A percentile compares a stretch with the other conserved stretches of the same genome.
Evolutionary conservation across 2,329 filamentous ascomycete genomes (phyloP).

Genomic region (Ophiocordyceps camponoti-floridani): DNA sequence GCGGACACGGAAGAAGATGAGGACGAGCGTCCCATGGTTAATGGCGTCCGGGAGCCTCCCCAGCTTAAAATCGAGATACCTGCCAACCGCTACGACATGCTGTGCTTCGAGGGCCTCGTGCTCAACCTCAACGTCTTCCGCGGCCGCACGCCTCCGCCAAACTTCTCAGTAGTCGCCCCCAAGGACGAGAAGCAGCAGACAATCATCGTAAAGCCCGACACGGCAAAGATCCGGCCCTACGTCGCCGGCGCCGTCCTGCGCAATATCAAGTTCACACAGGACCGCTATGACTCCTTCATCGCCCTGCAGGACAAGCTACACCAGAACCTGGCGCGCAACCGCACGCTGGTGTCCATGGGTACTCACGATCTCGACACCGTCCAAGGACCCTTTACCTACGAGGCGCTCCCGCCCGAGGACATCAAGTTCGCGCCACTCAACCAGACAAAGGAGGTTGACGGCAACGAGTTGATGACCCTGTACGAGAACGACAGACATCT

Average conservation of each 20-base stretch:
- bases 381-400: constrained; percentile 89
- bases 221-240: constrained; percentile 64
- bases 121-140: constrained; percentile 93
- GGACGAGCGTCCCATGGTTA: constrained; percentile 51
- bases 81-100: constrained; percentile 85
- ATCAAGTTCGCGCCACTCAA: constrained; percentile 86
- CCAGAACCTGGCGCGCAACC: constrained; percentile 81
- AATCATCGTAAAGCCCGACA: constrained; percentile 63
- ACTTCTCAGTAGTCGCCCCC: constrained; percentile 60
- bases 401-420: constrained; percentile 77
- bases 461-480: constrained; percentile 77
- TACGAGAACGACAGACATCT: constrained; percentile 92
- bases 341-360: constrained; percentile 90
- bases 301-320: constrained; percentile 94
- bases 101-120: constrained; percentile 93
- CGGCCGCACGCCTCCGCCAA: constrained; percentile 55
- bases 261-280: constrained; percentile 80
- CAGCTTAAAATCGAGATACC: constrained; percentile 97
- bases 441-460: constrained; percentile 77
- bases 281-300: constrained; percentile 93
- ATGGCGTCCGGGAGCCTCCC: constrained; percentile 69
- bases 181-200: constrained; percentile 56
- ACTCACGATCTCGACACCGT: constrained; percentile 93
- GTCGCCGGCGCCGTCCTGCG: constrained; percentile 80
- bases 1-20: constrained; percentile 62